These are phyloP conservation scores for Amaranthus tricolor DNA, from an alignment of 179 eudicot species.

Conservation along the genomic window DNA sequence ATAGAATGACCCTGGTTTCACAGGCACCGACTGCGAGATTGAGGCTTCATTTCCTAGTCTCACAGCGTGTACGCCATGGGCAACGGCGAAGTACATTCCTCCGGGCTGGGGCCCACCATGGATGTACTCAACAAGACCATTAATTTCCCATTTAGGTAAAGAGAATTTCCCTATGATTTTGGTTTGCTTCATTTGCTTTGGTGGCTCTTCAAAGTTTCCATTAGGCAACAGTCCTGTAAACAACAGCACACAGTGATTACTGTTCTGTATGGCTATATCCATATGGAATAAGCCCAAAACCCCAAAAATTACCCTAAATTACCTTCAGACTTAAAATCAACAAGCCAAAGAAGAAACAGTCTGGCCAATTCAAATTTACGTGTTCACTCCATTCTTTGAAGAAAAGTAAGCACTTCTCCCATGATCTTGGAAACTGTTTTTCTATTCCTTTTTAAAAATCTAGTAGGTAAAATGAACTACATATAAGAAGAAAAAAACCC, in stretches of 20 bases:
- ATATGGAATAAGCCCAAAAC: not conserved
- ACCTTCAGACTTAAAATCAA: not conserved
- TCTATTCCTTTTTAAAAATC: not conserved
- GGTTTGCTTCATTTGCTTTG: constrained; percentile 58
- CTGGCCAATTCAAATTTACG: not conserved
- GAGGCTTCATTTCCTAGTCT: constrained; percentile 86
- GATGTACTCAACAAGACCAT: constrained; percentile 75
- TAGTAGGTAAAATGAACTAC: not conserved
- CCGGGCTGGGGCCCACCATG: constrained; percentile 85
- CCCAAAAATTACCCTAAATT: not conserved
- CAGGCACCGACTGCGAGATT: constrained; percentile 59
- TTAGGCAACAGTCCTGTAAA: constrained; percentile 67
- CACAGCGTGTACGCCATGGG: constrained; percentile 81
- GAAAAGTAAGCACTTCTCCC: not conserved
- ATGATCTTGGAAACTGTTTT: too few species aligned
- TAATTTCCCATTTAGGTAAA: constrained; percentile 77
- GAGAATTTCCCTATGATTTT: constrained; percentile 52
- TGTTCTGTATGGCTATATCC: not conserved
- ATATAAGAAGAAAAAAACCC: not conserved
- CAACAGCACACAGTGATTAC: not conserved
- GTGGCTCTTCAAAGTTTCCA: constrained; percentile 81
- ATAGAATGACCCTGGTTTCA: constrained; percentile 56
- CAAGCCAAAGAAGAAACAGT: not conserved
- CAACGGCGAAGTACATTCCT: constrained; percentile 74
- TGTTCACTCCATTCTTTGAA: not conserved